Evolutionary conservation across 257 asterid genomes (phyloP).

Genomic region (Scutellaria baicalensis): DNA sequence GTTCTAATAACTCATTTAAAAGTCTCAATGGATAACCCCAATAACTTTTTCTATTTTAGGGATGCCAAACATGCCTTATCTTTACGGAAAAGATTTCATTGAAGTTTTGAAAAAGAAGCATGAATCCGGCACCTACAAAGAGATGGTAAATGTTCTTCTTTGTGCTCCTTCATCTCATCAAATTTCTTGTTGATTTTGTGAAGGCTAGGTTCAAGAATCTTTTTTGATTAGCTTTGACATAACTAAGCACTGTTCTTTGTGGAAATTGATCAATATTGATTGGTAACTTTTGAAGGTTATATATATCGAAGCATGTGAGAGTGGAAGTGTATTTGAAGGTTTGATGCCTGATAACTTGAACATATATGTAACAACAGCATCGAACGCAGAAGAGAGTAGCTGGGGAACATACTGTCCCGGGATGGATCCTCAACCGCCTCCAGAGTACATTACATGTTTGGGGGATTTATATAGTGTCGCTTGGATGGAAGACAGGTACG

Average conservation of each 20-base stretch:
- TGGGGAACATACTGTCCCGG: slow-evolving; percentile 88
- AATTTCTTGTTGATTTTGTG: background rate
- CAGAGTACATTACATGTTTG: slow-evolving; percentile 65
- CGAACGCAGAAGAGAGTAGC: slow-evolving; percentile 84
- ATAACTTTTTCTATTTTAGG: slow-evolving; percentile 32
- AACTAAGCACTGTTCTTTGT: background rate
- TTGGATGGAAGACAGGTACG: slow-evolving; percentile 98
- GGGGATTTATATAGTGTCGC: slow-evolving; percentile 92
- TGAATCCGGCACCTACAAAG: slow-evolving; percentile 59
- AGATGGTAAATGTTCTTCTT: slow-evolving; percentile 45
- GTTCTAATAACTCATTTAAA: background rate
- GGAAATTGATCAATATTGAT: background rate
- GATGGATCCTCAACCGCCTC: slow-evolving; percentile 59
- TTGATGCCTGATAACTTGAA: slow-evolving; percentile 68
- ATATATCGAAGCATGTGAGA: slow-evolving; percentile 85
- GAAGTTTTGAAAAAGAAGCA: slow-evolving; percentile 72
- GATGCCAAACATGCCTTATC: slow-evolving; percentile 65
- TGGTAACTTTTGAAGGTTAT: slow-evolving; percentile 38
- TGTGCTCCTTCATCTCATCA: background rate
- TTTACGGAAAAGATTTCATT: slow-evolving; percentile 68
- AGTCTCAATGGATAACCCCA: background rate
- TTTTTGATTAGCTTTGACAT: background rate
- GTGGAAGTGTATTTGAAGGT: slow-evolving; percentile 87
- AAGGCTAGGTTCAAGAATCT: background rate
- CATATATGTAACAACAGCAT: slow-evolving; percentile 80